Base-by-base conservation (phyloP, 139 green algal genomes). In the Chlorella vulgaris region DNA sequence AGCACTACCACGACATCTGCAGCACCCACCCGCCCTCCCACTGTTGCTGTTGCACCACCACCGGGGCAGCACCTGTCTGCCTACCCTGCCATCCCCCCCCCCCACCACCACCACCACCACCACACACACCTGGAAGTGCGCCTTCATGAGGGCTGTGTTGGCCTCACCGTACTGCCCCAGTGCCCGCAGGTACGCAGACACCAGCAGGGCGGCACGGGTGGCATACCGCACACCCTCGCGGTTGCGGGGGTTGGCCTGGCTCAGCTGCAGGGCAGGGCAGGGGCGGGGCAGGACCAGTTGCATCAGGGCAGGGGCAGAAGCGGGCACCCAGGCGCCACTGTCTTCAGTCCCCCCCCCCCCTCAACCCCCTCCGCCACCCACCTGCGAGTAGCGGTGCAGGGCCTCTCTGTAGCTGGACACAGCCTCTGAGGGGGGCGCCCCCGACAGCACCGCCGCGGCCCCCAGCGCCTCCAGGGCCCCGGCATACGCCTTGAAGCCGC, bases 401-500 rank as follows among this genome's bases (percentile, higher is more conserved):
- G 88, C 88, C 33, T 92, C 88, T 53, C 81, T 85, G 33, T 86
- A 90, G 40, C 76, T 13, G 36, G 73, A 69, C 10, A 65, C 50
- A 2, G 82, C 85, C 18, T 90, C 82, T 0, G 62, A 36, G 35
- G 75, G 71, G 1, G 67, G 35, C 19, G 53, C 84, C 0, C 74
- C 78, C 19, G 69, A 58, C 73, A 92, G 85, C 65, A 91, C 73
- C 26, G 66, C 51, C 3, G 82, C 74, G 24, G 83, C 81, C 7
- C 69, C 88, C 61, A 89, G 66, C 58, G 84, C 83, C 81, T 92
- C 88, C 91, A 98, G 92, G 26, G 78, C 88, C 18, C 89, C 94
- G 3, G 94, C 95, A 65, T 97, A 97, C 82, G 92, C 86, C 51
- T 87, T 85, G 85, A 85, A 96, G 8, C 86, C 90, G 26, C 89